Evolutionary conservation across 108 stramenopile species (phyloP), one percentile per base, ranked within the genome.

Genomic region (Cyclotella kingstonii): DNA sequence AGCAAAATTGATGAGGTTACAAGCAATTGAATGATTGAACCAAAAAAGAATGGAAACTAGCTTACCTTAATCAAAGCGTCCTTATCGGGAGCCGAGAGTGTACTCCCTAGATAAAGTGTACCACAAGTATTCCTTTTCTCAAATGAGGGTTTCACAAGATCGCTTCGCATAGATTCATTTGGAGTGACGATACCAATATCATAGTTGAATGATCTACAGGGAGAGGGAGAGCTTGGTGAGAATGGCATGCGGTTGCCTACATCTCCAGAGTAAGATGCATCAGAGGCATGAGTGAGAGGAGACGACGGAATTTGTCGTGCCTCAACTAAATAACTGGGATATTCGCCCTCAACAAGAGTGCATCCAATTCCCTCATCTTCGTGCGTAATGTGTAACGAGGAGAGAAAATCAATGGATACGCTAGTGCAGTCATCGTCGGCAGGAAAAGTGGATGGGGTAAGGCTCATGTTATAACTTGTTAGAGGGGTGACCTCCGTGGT

Each of bases 11-110:
- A 15, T 17, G 5, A 45, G 9, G 15, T 15, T 45, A 5, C 15
- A 10, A 45, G n/a, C 44, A 45, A 9, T 36, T 11, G 9, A 36
- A 9, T 36, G 9, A 36, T 36, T 36, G 7, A 11, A 36, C 36
- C 11, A 7, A 36, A 9, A 36, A 57, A 35, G 42, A 63, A 31
- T 35, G 46, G 19, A 54, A 1, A 66, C n/a, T 27, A 25, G 51
- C 83, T 41, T 64, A 84, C 83, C 70, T 85, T 83, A 65, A 98
- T 98, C 54, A 94, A 90, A 6, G 96, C 95, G 53, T 98, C 93
- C 50, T 90, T 91, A 66, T 98, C 96, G 10, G 96, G 97, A 29
- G 82, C 86, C 39, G 89, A 84, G 74, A 98, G 86, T 2, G 97
- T 98, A 7, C 77, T 68, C 22, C 78, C 64, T 15, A 98, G 75